phyloP scores from a whole-genome alignment of 2,329 filamentous ascomycete species.

The Cladosporium austrohemisphaericum region DNA sequence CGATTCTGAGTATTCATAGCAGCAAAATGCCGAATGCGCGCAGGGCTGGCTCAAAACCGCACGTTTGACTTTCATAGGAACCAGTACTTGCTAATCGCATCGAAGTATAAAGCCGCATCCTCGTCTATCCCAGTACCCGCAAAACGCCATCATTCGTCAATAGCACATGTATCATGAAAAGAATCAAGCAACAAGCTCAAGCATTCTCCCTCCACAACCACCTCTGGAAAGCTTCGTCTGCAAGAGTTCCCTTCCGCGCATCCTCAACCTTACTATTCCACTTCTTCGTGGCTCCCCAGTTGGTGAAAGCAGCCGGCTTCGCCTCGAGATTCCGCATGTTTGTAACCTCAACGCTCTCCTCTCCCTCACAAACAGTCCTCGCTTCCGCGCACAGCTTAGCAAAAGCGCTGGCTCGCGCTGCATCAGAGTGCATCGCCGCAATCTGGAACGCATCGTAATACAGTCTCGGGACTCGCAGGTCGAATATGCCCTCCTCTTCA shows the following conservation, averaged over 20 bases:
- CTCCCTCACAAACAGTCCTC: conserved; percentile 23
- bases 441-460: conserved; percentile 29
- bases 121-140: no score
- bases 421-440: conserved; percentile 24
- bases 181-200: not conserved
- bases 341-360: conserved; percentile 20
- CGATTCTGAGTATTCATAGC: no score
- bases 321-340: conserved; percentile 18
- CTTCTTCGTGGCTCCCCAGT: conserved; percentile 21
- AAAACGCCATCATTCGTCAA: no score
- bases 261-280: conserved; percentile 23
- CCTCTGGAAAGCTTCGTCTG: conserved; percentile 2
- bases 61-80: no score
- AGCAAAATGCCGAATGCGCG: no score
- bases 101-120: no score
- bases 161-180: no score
- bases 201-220: conserved; percentile 11
- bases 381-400: conserved; percentile 19
- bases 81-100: no score
- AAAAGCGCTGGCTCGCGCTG: conserved; percentile 20
- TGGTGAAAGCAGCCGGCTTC: conserved; percentile 21
- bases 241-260: not conserved
- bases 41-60: no score
- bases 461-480: conserved; percentile 22
- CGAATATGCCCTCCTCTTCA: conserved; percentile 19